Base-by-base conservation (phyloP, 2,329 filamentous ascomycete species). In the Cadophora sp. region DNA sequence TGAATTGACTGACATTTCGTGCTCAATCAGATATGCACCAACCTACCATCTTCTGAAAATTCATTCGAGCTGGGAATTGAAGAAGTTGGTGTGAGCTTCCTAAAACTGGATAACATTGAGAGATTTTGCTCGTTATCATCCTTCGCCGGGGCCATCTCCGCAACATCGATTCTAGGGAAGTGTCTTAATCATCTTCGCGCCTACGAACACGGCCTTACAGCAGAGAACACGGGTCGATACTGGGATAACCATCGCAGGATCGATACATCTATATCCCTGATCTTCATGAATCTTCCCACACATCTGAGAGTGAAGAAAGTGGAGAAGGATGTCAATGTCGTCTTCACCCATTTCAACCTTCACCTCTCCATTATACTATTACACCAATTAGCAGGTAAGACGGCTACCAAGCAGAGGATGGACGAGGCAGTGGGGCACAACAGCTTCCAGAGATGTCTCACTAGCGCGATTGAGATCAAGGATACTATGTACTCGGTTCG, bases 371-470 rank as follows among this genome's bases (percentile, higher is more conserved):
- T 62, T 9, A 48, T 62, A 29, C 40, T 50, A 1, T 48, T 62
- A 43, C 59, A 62, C 7, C 59, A 48, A 62, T 12, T 50, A 24
- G 59, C 59, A 7, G 26, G 24, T 16, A 62, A 24, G 19, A 50
- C 12, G 26, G 37, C 14, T 43, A 14, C 22, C 16, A 62, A 62
- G 26, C n/a, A 62, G 19, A 48, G 16, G 22, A 40, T 48, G 22
- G n/a, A 46, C 26, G n/a, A 12, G 7, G 3, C n/a, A 6, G 27
- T 62, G 11, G 16, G 11, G 37, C 37, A 50, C 9, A 43, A 48
- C 9, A 46, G 27, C 24, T 50, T 50, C 37, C 59, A 62, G 19
- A 26, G 59, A 16, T 62, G 59, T 62, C 59, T 62, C 37, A 24
- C 26, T 1, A 62, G 59, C 22, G 31, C 59, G 12, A 12, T 62